Conservation (phyloP, 257 asterid species). For the Lycium barbarum region DNA sequence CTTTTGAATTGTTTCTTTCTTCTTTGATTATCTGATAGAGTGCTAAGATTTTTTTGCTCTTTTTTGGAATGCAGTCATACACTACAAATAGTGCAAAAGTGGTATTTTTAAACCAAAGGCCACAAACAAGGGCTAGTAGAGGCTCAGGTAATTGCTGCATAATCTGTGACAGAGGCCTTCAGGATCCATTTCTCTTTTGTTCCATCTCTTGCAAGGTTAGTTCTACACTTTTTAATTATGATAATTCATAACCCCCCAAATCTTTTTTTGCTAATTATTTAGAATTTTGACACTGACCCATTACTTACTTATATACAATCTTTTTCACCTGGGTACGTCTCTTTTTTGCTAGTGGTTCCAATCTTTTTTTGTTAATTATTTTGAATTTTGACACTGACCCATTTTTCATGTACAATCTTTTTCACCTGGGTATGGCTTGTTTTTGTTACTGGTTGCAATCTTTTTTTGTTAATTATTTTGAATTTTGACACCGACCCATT, state of each 20-base stretch:
- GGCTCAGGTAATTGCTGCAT: slow-evolving; percentile 53
- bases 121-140: slow-evolving; percentile 50
- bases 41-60: background rate
- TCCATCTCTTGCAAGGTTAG: slow-evolving; percentile 84
- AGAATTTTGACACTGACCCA: slow-evolving; percentile 26
- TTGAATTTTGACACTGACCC: slow-evolving; percentile 27
- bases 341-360: no score
- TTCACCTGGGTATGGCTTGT: background rate
- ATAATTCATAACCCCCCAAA: background rate
- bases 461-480: background rate
- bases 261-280: background rate
- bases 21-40: background rate
- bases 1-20: background rate
- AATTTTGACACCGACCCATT: slow-evolving; percentile 32
- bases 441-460: no score
- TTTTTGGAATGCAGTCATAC: slow-evolving; percentile 45
- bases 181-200: slow-evolving; percentile 57
- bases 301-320: slow-evolving; percentile 26
- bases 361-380: background rate
- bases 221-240: background rate
- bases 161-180: slow-evolving; percentile 59
- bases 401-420: slow-evolving; percentile 21
- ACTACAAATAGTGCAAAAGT: slow-evolving; percentile 66
- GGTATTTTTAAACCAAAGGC: slow-evolving; percentile 56
- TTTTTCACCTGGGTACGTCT: background rate